Evolutionary conservation across 139 green algal species (phyloP).

Genomic region (Tetradesmus lagerheimii): DNA sequence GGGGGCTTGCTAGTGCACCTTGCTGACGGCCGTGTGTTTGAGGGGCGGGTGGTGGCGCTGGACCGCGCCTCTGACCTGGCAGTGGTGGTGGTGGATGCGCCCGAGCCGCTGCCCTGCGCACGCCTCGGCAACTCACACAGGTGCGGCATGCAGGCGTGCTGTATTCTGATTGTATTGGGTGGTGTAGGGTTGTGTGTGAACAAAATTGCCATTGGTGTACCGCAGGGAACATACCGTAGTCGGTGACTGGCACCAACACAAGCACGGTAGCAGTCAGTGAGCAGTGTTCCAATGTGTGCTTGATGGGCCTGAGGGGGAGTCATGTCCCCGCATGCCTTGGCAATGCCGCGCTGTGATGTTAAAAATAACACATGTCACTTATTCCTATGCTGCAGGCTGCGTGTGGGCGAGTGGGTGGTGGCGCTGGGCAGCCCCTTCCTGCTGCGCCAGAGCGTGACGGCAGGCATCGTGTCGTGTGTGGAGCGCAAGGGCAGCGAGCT

Average conservation of each 20-base stretch:
- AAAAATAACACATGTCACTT: background rate
- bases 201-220: background rate
- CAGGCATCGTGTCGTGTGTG: conserved; percentile 79
- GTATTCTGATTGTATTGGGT: too few species aligned
- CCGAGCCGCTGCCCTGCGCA: conserved; percentile 61
- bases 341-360: too few species aligned
- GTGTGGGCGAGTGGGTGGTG: conserved; percentile 84
- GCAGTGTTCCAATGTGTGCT: too few species aligned
- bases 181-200: too few species aligned
- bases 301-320: too few species aligned
- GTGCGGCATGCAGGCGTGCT: background rate
- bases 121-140: conserved; percentile 61
- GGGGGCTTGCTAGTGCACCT: conserved; percentile 67
- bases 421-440: conserved; percentile 82
- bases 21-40: conserved; percentile 83
- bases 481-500: conserved; percentile 82
- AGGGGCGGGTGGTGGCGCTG: conserved; percentile 69
- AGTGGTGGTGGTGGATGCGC: conserved; percentile 61
- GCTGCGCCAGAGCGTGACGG: conserved; percentile 82
- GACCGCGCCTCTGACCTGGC: conserved; percentile 80
- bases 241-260: too few species aligned
- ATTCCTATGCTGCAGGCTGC: conserved; percentile 51
- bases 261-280: too few species aligned
- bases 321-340: background rate
- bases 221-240: too few species aligned